Percentiles rank a stretch among this genome's conserved stretches.
phyloP scores from a whole-genome alignment of 2,329 filamentous ascomycete genomes.

The Colletotrichum scovillei region DNA sequence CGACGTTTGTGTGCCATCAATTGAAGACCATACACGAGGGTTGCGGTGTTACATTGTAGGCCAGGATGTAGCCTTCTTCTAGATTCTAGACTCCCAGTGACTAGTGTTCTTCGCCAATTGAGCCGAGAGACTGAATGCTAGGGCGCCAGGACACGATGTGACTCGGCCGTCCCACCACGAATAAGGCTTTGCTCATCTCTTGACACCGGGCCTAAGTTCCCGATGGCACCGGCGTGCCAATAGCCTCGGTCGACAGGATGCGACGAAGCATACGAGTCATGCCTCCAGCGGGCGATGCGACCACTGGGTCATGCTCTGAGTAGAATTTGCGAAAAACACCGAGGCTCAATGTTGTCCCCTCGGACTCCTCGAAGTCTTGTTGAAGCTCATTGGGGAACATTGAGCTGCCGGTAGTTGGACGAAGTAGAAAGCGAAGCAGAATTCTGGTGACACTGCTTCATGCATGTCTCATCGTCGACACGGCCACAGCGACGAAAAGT shows the following conservation, averaged over 20 bases:
- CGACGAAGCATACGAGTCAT: not conserved
- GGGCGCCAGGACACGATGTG: not conserved
- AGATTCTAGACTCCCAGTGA: not conserved
- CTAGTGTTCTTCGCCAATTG: too few relatives aligned
- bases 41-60: not conserved
- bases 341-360: not conserved
- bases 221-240: not conserved
- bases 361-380: not conserved
- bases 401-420: too few relatives aligned
- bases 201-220: not conserved
- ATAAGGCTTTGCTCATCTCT: not conserved
- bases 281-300: not conserved
- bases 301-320: not conserved
- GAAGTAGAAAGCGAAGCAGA: not conserved
- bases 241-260: not conserved
- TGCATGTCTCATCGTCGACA: not conserved
- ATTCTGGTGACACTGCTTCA: not conserved
- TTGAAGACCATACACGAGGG: not conserved
- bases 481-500: not conserved
- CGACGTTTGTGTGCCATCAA: not conserved
- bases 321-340: not conserved
- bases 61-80: not conserved
- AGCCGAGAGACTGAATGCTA: too few relatives aligned
- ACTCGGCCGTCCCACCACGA: not conserved
- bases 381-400: not conserved